phyloP scores from a whole-genome alignment of 257 asterid genomes.

The Jaltomata sinuosa region DNA sequence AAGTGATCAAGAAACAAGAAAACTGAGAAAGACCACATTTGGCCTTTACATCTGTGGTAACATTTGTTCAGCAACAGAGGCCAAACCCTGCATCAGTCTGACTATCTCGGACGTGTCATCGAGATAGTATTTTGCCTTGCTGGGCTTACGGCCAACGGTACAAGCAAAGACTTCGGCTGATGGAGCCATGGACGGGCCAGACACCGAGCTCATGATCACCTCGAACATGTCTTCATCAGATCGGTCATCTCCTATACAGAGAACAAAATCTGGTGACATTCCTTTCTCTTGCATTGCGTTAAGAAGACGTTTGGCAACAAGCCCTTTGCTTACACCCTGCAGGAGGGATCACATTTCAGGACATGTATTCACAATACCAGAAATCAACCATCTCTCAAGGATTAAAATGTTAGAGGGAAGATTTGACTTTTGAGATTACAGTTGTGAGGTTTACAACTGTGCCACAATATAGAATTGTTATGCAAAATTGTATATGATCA shows the following conservation, averaged over 20 bases:
- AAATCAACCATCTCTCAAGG: background rate
- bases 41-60: background rate
- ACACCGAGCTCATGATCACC: constrained; percentile 49
- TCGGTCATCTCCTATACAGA: constrained; percentile 80
- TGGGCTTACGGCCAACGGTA: constrained; percentile 71
- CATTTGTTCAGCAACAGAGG: constrained; percentile 65
- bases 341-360: background rate
- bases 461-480: background rate
- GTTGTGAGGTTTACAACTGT: background rate
- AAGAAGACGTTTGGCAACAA: constrained; percentile 71
- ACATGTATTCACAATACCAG: background rate
- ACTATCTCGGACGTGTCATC: constrained; percentile 78
- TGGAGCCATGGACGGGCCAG: constrained; percentile 64
- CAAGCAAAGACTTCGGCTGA: constrained; percentile 81
- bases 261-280: constrained; percentile 52
- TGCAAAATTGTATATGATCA: background rate
- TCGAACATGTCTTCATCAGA: constrained; percentile 91
- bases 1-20: background rate
- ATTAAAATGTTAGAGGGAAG: background rate
- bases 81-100: constrained; percentile 64
- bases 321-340: constrained; percentile 88
- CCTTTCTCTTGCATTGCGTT: constrained; percentile 53
- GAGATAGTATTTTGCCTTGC: constrained; percentile 84
- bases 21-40: background rate
- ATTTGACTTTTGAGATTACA: background rate